Conservation (phyloP, 176 grass and related monocot genomes). For the Rhipidocladum racemiflorum region DNA sequence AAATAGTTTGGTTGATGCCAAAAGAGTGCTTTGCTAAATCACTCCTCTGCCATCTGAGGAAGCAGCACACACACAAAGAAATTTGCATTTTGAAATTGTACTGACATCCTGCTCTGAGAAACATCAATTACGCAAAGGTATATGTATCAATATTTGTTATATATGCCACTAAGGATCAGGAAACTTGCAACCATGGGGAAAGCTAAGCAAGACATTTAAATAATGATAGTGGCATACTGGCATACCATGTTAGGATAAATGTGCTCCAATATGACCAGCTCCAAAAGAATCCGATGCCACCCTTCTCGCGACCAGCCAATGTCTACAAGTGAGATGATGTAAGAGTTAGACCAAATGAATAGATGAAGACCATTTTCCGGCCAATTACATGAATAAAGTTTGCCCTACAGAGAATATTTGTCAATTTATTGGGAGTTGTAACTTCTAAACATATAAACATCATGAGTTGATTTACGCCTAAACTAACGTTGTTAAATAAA, state of each 20-base stretch:
- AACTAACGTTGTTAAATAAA: neutral
- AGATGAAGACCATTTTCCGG: neutral
- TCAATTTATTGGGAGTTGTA: neutral
- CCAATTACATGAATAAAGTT: neutral
- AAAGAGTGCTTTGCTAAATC: constrained; percentile 8
- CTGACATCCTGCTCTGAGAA: neutral
- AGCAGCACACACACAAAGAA: neutral
- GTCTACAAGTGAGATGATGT: constrained; percentile 55
- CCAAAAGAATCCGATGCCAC: constrained; percentile 96
- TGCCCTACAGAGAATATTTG: neutral
- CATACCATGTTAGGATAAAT: constrained; percentile 97
- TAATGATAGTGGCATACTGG: constrained; percentile 34
- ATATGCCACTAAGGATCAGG: constrained; percentile 2
- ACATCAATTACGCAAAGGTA: neutral
- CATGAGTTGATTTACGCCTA: too few relatives aligned
- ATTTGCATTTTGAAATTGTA: neutral
- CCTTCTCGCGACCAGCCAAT: constrained; percentile 62
- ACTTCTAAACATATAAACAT: neutral
- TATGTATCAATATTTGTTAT: neutral
- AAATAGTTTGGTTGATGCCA: neutral
- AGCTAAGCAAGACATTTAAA: constrained; percentile 19
- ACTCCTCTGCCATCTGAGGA: constrained; percentile 5
- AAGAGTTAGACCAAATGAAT: constrained; percentile 19
- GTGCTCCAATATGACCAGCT: constrained; percentile 99
- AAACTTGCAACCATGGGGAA: neutral